These are phyloP conservation scores for Ochromonas danica DNA, from an alignment of 108 stramenopile species.

Conservation along the genomic window DNA sequence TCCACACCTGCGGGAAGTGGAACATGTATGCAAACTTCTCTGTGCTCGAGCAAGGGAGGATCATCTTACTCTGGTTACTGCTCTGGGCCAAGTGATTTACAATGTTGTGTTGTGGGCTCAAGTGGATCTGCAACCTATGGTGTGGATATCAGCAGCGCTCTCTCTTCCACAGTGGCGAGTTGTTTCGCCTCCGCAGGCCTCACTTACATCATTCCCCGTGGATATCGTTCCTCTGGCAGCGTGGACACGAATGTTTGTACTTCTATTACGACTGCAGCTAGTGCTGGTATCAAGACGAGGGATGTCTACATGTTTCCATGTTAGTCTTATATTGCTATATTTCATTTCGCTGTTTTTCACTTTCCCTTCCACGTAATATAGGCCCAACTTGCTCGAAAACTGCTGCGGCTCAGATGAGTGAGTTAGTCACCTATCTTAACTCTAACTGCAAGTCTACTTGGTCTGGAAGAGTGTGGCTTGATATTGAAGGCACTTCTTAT, in stretches of 20 bases:
- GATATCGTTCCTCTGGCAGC: not conserved
- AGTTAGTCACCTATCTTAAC: constrained; percentile 26
- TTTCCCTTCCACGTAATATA: not conserved
- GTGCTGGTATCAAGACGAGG: constrained; percentile 8
- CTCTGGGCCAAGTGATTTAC: not conserved
- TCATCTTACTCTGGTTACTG: not conserved
- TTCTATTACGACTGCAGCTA: not conserved
- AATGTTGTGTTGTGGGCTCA: not conserved
- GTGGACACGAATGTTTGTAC: constrained; percentile 33
- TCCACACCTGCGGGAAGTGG: not conserved
- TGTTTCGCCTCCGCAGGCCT: not conserved
- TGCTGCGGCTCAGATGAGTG: constrained; percentile 29
- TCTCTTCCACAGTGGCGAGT: not conserved
- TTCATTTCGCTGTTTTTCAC: not conserved
- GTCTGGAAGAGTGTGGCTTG: constrained; percentile 32
- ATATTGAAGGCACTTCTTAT: constrained; percentile 28
- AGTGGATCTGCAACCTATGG: not conserved
- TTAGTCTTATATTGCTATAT: not conserved
- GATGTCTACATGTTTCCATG: constrained; percentile 34
- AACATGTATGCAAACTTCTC: not conserved
- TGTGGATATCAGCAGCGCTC: not conserved
- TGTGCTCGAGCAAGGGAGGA: not conserved
- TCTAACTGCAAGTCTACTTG: constrained; percentile 20
- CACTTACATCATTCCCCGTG: constrained; percentile 28
- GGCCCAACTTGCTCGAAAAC: constrained; percentile 30